phyloP scores from a whole-genome alignment of 805 yeast species.

The Zygotorulaspora chibaensis region DNA sequence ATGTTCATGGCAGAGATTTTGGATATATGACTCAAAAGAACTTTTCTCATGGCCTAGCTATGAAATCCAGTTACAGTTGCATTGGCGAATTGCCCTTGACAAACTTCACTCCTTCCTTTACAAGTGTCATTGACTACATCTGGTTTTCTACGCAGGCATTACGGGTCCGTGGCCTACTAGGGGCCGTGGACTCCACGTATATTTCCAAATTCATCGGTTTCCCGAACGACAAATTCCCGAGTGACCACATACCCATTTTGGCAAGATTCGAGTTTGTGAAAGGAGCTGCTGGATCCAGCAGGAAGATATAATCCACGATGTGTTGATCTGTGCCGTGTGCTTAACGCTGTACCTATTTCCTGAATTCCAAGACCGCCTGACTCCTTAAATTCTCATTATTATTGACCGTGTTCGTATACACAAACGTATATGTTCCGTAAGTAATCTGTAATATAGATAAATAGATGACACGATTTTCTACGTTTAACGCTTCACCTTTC shows the following conservation, averaged over 20 bases:
- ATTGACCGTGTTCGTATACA: background rate
- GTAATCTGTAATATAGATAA: conserved; percentile 10
- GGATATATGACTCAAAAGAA: conserved; percentile 90
- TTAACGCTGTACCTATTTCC: too few relatives aligned
- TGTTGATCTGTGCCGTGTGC: background rate
- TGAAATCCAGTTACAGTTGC: conserved; percentile 79
- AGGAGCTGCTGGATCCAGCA: conserved; percentile 29
- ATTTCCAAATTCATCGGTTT: conserved; percentile 76
- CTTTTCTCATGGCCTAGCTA: conserved; percentile 70
- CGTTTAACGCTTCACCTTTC: background rate
- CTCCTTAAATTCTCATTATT: background rate
- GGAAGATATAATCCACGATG: conserved; percentile 22
- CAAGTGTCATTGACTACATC: conserved; percentile 89
- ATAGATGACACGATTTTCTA: conserved; percentile 7
- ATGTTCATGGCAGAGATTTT: conserved; percentile 80
- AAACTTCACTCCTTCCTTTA: conserved; percentile 88
- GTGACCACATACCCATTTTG: conserved; percentile 89
- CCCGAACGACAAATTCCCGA: conserved; percentile 90
- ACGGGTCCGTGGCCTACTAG: conserved; percentile 80
- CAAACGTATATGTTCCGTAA: conserved; percentile 5
- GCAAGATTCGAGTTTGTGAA: conserved; percentile 71
- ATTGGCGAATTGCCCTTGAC: conserved; percentile 93
- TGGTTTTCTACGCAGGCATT: conserved; percentile 87
- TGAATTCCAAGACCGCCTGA: background rate
- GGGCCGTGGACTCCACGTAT: conserved; percentile 77